phyloP scores from a whole-genome alignment of 352 stramenopile species.

The Globisporangium takayamanum region DNA sequence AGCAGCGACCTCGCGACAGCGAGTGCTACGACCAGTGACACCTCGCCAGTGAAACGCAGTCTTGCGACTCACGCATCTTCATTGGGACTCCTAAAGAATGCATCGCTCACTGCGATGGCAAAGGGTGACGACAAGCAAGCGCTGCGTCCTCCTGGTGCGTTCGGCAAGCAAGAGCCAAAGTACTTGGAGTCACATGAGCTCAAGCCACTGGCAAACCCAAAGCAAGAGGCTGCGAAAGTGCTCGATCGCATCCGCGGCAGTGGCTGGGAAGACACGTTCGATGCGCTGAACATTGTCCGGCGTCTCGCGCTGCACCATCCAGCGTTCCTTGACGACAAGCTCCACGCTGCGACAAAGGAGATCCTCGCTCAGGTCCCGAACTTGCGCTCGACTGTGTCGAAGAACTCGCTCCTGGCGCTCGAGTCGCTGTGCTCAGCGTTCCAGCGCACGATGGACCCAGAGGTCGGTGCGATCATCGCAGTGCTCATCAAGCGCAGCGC shows the following conservation, averaged over 20 bases:
- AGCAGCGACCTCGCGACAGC: neutral
- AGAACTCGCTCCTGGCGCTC: constrained; percentile 69
- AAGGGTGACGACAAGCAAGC: neutral
- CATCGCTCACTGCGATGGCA: neutral
- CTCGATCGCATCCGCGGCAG: constrained; percentile 27
- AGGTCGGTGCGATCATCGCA: constrained; percentile 53
- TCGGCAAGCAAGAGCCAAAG: constrained; percentile 49
- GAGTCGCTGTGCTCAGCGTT: constrained; percentile 48
- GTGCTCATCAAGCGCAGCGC: constrained; percentile 57
- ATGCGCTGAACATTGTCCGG: constrained; percentile 51
- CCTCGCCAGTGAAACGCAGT: neutral
- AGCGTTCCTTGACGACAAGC: constrained; percentile 31
- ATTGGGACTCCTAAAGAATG: neutral
- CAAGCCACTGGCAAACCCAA: constrained; percentile 42
- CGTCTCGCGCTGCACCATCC: constrained; percentile 49
- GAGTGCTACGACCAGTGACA: neutral
- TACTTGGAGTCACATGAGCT: constrained; percentile 66
- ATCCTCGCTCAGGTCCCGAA: constrained; percentile 63
- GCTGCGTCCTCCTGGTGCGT: constrained; percentile 6
- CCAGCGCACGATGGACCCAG: constrained; percentile 40
- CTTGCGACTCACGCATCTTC: neutral
- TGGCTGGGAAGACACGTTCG: constrained; percentile 63
- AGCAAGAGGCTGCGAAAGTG: constrained; percentile 39
- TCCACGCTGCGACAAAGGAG: constrained; percentile 38
- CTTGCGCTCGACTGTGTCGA: constrained; percentile 62